Conservation (phyloP, 1,284 basidiomycete species). For the Ceratorhiza oryzae-sativae region DNA sequence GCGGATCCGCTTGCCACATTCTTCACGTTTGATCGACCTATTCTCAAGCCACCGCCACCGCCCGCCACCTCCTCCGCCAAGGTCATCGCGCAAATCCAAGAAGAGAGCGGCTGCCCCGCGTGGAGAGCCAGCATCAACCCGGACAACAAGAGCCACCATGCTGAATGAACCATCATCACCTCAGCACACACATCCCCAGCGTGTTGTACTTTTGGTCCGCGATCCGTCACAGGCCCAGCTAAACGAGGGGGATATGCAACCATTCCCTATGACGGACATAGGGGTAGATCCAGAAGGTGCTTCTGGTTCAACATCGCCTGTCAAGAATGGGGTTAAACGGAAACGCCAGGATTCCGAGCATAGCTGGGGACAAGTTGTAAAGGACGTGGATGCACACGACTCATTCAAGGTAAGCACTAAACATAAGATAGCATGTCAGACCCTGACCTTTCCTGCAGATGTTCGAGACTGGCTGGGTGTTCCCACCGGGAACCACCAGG, state of each 20-base stretch:
- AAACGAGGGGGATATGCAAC: not conserved
- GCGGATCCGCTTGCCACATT: conserved; percentile 68
- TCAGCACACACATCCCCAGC: conserved; percentile 55
- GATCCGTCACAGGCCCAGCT: conserved; percentile 42
- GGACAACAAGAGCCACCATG: conserved; percentile 39
- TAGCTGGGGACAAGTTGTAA: conserved; percentile 49
- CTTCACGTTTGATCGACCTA: conserved; percentile 70
- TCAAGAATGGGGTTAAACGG: conserved; percentile 46
- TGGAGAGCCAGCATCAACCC: not conserved
- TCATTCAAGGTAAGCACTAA: conserved; percentile 31
- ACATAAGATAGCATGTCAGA: not conserved
- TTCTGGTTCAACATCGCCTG: not conserved
- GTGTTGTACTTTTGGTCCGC: conserved; percentile 65
- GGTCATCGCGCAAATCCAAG: conserved; percentile 21
- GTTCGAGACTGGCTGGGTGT: conserved; percentile 17
- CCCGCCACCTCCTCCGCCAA: conserved; percentile 48
- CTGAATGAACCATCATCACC: conserved; percentile 46
- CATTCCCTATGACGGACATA: conserved; percentile 55
- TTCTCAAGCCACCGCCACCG: conserved; percentile 63
- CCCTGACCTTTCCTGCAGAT: not conserved
- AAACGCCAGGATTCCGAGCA: conserved; percentile 59
- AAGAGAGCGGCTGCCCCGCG: conserved; percentile 39
- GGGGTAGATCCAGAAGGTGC: conserved; percentile 59
- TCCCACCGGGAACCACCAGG: conserved; percentile 3
- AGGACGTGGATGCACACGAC: not conserved